Conservation (phyloP, 2,329 filamentous ascomycete genomes). For the Colletotrichum godetiae region DNA sequence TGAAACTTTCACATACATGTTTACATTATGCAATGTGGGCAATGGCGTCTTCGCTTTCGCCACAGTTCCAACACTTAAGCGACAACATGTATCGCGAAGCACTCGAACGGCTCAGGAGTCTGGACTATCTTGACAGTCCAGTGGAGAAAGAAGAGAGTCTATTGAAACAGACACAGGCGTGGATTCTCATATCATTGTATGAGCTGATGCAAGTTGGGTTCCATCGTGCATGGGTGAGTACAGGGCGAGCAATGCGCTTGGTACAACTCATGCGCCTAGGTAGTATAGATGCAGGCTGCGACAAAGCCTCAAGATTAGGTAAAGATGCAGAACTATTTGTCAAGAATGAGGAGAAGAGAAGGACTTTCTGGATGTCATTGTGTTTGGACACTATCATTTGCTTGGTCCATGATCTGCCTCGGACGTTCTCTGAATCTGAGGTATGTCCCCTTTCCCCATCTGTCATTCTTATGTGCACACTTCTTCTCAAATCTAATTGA, state of each 20-base stretch:
- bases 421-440: neutral
- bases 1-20: neutral
- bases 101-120: neutral
- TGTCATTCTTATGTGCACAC: neutral
- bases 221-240: neutral
- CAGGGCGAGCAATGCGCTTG: neutral
- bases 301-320: neutral
- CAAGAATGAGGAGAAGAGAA: neutral
- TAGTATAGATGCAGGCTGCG: neutral
- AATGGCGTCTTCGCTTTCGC: neutral
- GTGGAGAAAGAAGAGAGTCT: neutral
- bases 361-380: neutral
- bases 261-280: neutral
- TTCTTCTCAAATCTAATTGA: neutral
- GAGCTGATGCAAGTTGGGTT: neutral
- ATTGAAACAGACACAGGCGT: neutral
- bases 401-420: neutral
- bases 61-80: neutral
- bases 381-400: neutral
- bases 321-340: neutral
- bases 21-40: neutral
- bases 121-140: neutral
- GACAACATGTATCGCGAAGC: neutral
- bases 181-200: neutral
- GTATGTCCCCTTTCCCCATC: neutral